A percentile compares a stretch with the other conserved stretches of the same genome.
Evolutionary conservation across 495 filamentous ascomycete genomes (phyloP).

Genomic region (Trichoderma erinaceum): DNA sequence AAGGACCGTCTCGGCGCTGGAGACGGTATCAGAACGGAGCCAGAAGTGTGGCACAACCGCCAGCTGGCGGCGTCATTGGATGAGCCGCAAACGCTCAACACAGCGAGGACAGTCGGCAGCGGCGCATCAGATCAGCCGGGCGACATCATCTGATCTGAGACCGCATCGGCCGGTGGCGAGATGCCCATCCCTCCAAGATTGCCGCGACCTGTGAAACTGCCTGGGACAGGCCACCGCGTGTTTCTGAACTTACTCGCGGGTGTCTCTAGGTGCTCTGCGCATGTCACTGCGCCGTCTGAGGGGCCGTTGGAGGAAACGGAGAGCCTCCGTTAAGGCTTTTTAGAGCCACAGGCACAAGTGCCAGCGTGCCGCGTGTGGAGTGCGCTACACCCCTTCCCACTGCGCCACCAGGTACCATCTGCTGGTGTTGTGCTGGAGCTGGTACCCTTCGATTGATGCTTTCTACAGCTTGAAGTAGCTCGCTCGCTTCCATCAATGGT

Average conservation of each 20-base stretch:
- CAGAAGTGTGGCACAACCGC: neutral
- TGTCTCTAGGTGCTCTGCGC: no score
- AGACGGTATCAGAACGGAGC: slow-evolving; percentile 11
- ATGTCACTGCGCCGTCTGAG: neutral
- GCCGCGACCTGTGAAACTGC: neutral
- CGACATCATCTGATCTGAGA: slow-evolving; percentile 1
- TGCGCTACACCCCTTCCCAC: neutral
- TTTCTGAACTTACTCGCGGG: no score
- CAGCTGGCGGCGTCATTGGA: neutral
- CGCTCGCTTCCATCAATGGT: no score
- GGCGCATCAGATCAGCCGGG: neutral
- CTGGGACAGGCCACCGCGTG: no score
- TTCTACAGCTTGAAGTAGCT: no score
- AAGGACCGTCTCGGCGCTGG: slow-evolving; percentile 5
- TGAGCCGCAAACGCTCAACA: neutral
- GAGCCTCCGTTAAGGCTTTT: neutral
- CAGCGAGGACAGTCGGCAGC: neutral
- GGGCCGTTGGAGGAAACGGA: neutral
- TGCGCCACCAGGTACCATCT: neutral
- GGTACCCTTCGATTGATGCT: no score
- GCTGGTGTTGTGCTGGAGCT: no score
- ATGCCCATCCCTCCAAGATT: neutral
- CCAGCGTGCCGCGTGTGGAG: no score
- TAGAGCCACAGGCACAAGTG: no score
- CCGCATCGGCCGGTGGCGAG: neutral